phyloP scores from a whole-genome alignment of 202 grass and related monocot genomes.

The Carex sylvatica region DNA sequence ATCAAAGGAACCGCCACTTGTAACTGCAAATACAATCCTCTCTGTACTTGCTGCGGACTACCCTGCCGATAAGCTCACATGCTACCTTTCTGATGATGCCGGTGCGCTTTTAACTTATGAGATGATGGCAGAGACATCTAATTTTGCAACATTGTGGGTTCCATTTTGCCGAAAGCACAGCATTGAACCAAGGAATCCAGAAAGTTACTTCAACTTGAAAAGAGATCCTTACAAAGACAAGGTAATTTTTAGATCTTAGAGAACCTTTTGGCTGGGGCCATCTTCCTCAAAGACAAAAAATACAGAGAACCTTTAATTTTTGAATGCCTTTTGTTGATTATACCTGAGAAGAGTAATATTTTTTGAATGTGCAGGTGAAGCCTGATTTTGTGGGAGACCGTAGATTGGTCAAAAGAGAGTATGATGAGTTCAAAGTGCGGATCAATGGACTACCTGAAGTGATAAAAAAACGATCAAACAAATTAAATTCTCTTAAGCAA shows the following conservation, averaged over 20 bases:
- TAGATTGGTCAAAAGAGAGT: conserved; percentile 65
- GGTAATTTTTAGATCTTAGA: background rate
- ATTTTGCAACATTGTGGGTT: conserved; percentile 36
- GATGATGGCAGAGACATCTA: conserved; percentile 22
- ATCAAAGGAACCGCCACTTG: conserved; percentile 33
- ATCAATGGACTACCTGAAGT: conserved; percentile 40
- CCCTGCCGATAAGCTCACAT: conserved; percentile 22
- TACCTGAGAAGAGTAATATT: background rate
- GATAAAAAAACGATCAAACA: conserved; percentile 48
- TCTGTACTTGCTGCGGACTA: conserved; percentile 44
- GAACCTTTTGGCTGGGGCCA: background rate
- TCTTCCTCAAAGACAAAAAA: too few species aligned
- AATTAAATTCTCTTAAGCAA: conserved; percentile 35
- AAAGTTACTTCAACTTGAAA: conserved; percentile 48
- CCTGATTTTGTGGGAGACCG: conserved; percentile 75
- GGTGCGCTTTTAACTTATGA: conserved; percentile 37
- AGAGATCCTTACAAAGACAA: conserved; percentile 54
- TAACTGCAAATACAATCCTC: conserved; percentile 41
- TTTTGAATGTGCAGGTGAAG: conserved; percentile 23
- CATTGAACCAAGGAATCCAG: conserved; percentile 33
- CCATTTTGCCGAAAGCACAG: conserved; percentile 37
- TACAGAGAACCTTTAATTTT: background rate
- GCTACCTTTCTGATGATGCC: conserved; percentile 43
- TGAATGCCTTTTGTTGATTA: background rate
- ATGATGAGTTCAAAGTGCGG: conserved; percentile 67